A percentile compares a stretch with the other conserved stretches of the same genome.
These are phyloP conservation scores for Suillus fuscotomentosus DNA, from an alignment of 768 basidiomycete species.

Conservation along the genomic window DNA sequence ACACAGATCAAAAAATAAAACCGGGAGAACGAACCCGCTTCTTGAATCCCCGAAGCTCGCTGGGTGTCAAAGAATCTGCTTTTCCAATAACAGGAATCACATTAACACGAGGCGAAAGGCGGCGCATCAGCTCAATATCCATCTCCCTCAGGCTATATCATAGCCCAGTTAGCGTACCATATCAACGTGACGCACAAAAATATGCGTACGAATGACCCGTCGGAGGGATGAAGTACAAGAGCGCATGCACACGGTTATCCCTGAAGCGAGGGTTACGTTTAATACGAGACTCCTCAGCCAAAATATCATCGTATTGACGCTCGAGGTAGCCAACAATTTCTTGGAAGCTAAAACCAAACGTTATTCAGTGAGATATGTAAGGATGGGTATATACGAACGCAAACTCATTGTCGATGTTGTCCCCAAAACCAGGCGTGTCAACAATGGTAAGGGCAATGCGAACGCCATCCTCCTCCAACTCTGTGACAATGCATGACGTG, in stretches of 20 bases:
- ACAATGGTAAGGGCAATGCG: slow-evolving; percentile 97
- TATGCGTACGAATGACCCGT: slow-evolving; percentile 90
- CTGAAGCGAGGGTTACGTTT: slow-evolving; percentile 99
- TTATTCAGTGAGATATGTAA: slow-evolving; percentile 6
- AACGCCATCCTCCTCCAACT: slow-evolving; percentile 98
- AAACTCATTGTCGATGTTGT: slow-evolving; percentile 98
- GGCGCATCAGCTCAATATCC: slow-evolving; percentile 99
- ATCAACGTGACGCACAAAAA: background rate
- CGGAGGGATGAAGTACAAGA: slow-evolving; percentile 97
- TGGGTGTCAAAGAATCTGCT: slow-evolving; percentile 91
- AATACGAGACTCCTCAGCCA: slow-evolving; percentile 98
- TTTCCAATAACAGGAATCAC: slow-evolving; percentile 99
- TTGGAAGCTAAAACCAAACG: slow-evolving; percentile 65
- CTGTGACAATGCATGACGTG: slow-evolving; percentile 38
- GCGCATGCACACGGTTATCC: slow-evolving; percentile 94
- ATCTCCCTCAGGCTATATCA: slow-evolving; percentile 83
- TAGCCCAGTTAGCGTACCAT: background rate
- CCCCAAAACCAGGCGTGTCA: slow-evolving; percentile 98
- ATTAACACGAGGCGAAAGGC: slow-evolving; percentile 95
- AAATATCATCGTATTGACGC: slow-evolving; percentile 97
- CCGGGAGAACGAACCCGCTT: slow-evolving; percentile 60
- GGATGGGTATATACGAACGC: slow-evolving; percentile 58
- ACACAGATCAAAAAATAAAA: slow-evolving; percentile 5
- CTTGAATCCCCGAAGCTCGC: slow-evolving; percentile 93
- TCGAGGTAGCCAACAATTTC: slow-evolving; percentile 97